Evolutionary conservation across 352 stramenopile species (phyloP), one percentile per base, ranked within the genome.

Genomic region (Pilasporangium apinafurcum): DNA sequence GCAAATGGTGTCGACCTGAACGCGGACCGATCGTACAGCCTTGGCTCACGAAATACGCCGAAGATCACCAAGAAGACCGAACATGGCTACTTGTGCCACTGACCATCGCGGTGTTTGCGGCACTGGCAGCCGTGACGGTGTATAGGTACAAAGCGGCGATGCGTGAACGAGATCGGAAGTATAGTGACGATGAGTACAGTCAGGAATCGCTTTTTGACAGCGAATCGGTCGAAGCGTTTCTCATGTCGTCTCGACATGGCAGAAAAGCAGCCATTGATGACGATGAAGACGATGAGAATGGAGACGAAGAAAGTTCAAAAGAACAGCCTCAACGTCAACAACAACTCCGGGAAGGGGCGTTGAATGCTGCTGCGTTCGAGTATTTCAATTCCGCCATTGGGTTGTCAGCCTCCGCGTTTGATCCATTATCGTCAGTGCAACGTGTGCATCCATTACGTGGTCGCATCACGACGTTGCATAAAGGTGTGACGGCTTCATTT

Each of bases 321-420:
- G 4, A 65, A 37, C 41, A 26, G 41, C 37, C 43, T n/a, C n/a
- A n/a, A n/a, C n/a, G n/a, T 54, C 24, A 65, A 52, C 27, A 47
- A 65, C 31, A 50, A 61, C 36, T 50, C 52, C 18, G 59, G 9
- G 55, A 81, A 37, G 62, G 61, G 10, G 48, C 57, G 14, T 46
- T 79, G 30, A 78, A 83, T 40, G 64, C 64, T 14, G 68, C 51
- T 8, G 64, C 65, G 14, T 75, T 68, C 37, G 56, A 76, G 52
- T 66, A 80, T 25, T 85, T 82, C 59, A 66, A 82, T 36, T 62
- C 66, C 14, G 65, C 66, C 0, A 82, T 82, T 21, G 72, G 68
- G 4, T 47, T 85, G 14, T 70, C 69, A 4, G 72, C 72, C 20
- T 85, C 72, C 20, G 64, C 72, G 17, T 74, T 78, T 6, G 62